Evolutionary conservation across 2,329 filamentous ascomycete genomes (phyloP), one percentile per base, ranked within the genome.

Genomic region (Thyridium curvatum): DNA sequence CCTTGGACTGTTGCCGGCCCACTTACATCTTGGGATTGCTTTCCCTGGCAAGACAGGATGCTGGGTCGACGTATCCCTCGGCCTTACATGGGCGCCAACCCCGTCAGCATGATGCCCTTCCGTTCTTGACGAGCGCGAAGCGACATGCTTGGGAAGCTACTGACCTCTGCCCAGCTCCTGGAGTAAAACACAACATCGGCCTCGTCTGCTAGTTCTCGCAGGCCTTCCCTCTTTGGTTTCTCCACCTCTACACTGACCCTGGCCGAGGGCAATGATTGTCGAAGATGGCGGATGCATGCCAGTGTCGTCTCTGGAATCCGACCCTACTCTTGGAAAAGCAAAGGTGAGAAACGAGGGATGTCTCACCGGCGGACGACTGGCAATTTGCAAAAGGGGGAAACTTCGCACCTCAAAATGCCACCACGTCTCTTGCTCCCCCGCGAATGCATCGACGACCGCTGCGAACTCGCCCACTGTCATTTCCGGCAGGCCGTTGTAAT

Each of bases 111-210:
- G 21, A 26, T 26, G 21, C 21, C 10, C 6, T 6, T 6, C 6
- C 6, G 6, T 26, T 14, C 40, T 10, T 16, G 30, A 15, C 18
- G 17, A 29, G 29, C 13, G 18, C 10, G n/a, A 33, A 15, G 28
- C 14, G 12, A 10, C 21, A n/a, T n/a, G 6, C 21, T 6, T 26
- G 21, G 21, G 44, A 21, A 13, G 32, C 49, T 21, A 60, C 63
- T 59, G 60, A 82, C 81, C 65, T 81, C 72, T 42, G 83, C 83
- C 83, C 84, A 88, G 37, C 68, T 69, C 50, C 72, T 75, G 12
- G 83, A 85, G 60, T 82, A 87, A 55, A 87, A 86, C n/a, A 87
- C 75, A 14, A 85, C 71, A 52, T 87, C 79, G 17, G 81, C 82
- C 48, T 72, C 66, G 30, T 65, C 64, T 18, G 80, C 80, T 35